A percentile compares a stretch with the other conserved stretches of the same genome.
Evolutionary conservation across 192 early-diverging fungal species (phyloP).

Genomic region (Chytriomyces sp.): DNA sequence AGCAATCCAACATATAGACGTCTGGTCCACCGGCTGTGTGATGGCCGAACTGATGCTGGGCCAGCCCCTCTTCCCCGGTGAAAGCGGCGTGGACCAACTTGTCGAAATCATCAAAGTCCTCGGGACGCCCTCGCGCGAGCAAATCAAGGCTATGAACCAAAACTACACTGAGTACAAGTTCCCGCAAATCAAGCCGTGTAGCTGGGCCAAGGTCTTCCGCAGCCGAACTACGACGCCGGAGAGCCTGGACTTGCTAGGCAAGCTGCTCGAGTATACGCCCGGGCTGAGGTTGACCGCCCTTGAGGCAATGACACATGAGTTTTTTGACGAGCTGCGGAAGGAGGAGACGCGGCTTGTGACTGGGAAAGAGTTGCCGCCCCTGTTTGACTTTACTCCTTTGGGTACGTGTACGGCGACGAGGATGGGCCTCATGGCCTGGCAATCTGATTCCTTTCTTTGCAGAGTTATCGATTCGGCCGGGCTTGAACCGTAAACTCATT

Average conservation of each 20-base stretch:
- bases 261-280: conserved; percentile 92
- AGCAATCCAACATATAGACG: conserved; percentile 54
- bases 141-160: conserved; percentile 97
- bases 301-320: conserved; percentile 93
- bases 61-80: conserved; percentile 93
- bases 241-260: conserved; percentile 84
- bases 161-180: conserved; percentile 99
- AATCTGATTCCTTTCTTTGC: conserved; percentile 17
- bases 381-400: conserved; percentile 87
- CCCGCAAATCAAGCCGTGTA: conserved; percentile 94
- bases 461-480: conserved; percentile 91
- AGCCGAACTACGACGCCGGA: conserved; percentile 82
- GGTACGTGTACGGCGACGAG: no score
- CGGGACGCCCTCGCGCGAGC: conserved; percentile 95
- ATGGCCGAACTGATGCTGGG: conserved; percentile 96
- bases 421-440: neutral
- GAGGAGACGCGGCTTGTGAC: conserved; percentile 84
- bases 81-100: conserved; percentile 96
- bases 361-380: conserved; percentile 83
- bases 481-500: conserved; percentile 75
- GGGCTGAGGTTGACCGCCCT: conserved; percentile 78
- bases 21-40: conserved; percentile 96
- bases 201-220: conserved; percentile 88
- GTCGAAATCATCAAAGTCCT: conserved; percentile 99
- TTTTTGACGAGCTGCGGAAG: conserved; percentile 95